Conservation (phyloP, 2,329 filamentous ascomycete genomes). For the Trichophyton benhamiae region DNA sequence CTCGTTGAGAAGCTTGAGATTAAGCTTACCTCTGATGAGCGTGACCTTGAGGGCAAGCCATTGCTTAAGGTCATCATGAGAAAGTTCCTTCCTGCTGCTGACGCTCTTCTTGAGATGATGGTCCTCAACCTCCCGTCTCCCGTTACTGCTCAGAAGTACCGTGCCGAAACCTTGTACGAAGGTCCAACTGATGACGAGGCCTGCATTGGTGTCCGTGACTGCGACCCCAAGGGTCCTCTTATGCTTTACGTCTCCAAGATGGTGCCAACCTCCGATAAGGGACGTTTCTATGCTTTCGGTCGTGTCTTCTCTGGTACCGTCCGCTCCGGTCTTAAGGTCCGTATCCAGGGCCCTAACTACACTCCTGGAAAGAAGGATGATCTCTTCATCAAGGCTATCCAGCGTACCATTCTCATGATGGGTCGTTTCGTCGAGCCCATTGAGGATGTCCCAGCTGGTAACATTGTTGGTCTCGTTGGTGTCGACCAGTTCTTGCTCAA, state of each 20-base stretch:
- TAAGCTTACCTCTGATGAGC: constrained; percentile 78
- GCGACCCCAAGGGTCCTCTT: constrained; percentile 92
- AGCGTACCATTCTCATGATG: constrained; percentile 99
- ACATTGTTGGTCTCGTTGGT: constrained; percentile 99
- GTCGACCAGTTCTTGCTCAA: constrained; percentile 99
- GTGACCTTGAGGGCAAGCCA: constrained; percentile 89
- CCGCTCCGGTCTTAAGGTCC: constrained; percentile 95
- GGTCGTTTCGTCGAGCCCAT: constrained; percentile 98
- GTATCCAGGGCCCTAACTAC: constrained; percentile 99
- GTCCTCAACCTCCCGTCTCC: constrained; percentile 97
- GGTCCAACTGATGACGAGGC: constrained; percentile 85
- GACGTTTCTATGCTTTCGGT: constrained; percentile 99
- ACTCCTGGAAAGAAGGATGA: constrained; percentile 96
- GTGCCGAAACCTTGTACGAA: constrained; percentile 97
- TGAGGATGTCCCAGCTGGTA: constrained; percentile 96
- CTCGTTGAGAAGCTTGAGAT: constrained; percentile 89
- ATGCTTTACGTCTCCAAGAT: constrained; percentile 99
- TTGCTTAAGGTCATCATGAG: constrained; percentile 97
- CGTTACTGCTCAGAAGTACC: constrained; percentile 91
- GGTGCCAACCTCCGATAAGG: constrained; percentile 99
- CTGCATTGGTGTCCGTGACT: constrained; percentile 95
- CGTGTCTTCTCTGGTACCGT: constrained; percentile 99
- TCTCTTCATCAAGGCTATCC: constrained; percentile 97
- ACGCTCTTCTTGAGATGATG: constrained; percentile 99
- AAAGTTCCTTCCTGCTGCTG: constrained; percentile 96